phyloP scores from a whole-genome alignment of 129 eudicot genomes.

The Centaurea solstitialis region DNA sequence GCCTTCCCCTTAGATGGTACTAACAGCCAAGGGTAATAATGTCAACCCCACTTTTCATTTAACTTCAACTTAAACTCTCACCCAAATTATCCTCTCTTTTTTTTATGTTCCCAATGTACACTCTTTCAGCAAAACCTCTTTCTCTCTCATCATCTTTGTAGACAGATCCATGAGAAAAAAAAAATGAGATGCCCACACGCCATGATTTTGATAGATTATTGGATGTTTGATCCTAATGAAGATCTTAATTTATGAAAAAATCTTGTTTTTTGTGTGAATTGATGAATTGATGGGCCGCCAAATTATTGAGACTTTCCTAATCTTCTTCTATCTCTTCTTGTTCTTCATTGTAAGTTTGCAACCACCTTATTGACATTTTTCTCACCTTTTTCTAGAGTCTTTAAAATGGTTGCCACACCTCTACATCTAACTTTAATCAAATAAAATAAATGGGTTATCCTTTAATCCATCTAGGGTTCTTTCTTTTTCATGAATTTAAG shows the following conservation, averaged over 20 bases:
- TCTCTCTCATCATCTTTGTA: no score
- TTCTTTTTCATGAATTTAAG: slow-evolving; percentile 19
- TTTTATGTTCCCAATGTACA: no score
- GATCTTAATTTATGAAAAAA: slow-evolving; percentile 16
- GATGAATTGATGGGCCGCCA: slow-evolving; percentile 26
- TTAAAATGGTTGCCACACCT: slow-evolving; percentile 33
- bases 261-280: slow-evolving; percentile 8
- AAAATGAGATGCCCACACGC: slow-evolving; percentile 17
- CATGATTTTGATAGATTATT: slow-evolving; percentile 4
- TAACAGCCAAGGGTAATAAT: no score
- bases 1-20: no score
- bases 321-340: slow-evolving; percentile 20
- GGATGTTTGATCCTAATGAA: neutral
- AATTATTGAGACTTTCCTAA: slow-evolving; percentile 11
- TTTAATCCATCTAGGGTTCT: slow-evolving; percentile 27
- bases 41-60: no score
- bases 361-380: slow-evolving; percentile 16
- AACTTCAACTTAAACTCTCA: no score
- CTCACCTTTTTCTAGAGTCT: slow-evolving; percentile 24
- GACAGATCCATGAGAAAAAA: slow-evolving; percentile 20
- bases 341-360: slow-evolving; percentile 37
- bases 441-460: slow-evolving; percentile 18
- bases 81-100: no score
- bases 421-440: slow-evolving; percentile 28
- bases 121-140: no score